Evolutionary conservation across 305 asterid species (phyloP).

Genomic region (Fraxinus ornus): DNA sequence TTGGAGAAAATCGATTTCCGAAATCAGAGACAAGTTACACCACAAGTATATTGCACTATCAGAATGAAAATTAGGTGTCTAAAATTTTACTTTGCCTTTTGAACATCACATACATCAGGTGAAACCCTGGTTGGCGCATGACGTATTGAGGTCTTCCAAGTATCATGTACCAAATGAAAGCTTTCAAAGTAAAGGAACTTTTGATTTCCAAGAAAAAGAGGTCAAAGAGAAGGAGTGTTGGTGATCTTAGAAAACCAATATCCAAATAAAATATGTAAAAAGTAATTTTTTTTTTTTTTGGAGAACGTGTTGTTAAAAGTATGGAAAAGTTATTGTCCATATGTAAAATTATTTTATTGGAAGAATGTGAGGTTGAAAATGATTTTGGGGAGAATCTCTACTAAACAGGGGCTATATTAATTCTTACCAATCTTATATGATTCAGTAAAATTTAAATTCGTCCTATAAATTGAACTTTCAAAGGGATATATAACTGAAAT

Average conservation of each 20-base stretch:
- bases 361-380: not conserved
- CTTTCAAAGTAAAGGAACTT: not conserved
- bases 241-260: not conserved
- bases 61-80: not conserved
- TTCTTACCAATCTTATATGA: not conserved
- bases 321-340: not conserved
- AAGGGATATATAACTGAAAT: conserved; percentile 22
- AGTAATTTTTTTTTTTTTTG: too few relatives aligned
- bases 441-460: not conserved
- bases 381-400: not conserved
- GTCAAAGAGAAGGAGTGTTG: not conserved
- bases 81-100: not conserved
- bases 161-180: not conserved
- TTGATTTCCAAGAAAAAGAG: not conserved
- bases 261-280: not conserved
- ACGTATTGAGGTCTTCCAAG: not conserved
- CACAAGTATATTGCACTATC: not conserved
- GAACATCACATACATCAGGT: not conserved
- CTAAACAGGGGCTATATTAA: not conserved
- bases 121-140: not conserved
- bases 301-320: not conserved
- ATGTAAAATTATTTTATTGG: too few relatives aligned
- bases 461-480: conserved; percentile 7
- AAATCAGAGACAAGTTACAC: not conserved
- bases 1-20: not conserved